Conservation (phyloP, 1,139 yeast species). For the Sugiyamaella paludigena region DNA sequence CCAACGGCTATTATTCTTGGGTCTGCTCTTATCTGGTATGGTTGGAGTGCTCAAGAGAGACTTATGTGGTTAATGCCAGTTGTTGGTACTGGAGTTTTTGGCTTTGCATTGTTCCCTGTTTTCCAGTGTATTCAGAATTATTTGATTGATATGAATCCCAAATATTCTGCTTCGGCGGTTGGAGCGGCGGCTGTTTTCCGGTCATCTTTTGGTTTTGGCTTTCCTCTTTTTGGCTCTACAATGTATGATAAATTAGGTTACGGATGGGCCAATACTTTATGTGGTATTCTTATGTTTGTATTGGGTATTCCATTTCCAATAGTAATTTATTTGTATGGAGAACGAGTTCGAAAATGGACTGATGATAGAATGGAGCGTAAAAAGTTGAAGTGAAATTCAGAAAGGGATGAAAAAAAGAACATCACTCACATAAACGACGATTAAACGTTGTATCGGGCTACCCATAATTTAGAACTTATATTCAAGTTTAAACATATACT, state of each 20-base stretch:
- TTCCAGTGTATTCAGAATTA: slow-evolving; percentile 61
- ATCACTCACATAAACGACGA: too few species aligned
- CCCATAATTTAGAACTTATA: too few species aligned
- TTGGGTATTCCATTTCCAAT: slow-evolving; percentile 66
- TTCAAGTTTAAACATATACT: too few species aligned
- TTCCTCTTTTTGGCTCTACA: slow-evolving; percentile 39
- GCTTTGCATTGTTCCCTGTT: slow-evolving; percentile 56
- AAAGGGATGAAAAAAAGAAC: too few species aligned
- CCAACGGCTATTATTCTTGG: slow-evolving; percentile 50
- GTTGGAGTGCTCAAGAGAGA: slow-evolving; percentile 57
- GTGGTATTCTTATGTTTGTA: slow-evolving; percentile 53
- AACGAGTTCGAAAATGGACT: slow-evolving; percentile 55
- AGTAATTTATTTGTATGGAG: slow-evolving; percentile 56
- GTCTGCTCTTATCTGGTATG: slow-evolving; percentile 57
- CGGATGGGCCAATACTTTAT: slow-evolving; percentile 67
- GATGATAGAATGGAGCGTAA: slow-evolving; percentile 41
- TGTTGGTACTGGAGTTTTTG: slow-evolving; percentile 55
- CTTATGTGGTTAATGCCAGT: slow-evolving; percentile 55
- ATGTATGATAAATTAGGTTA: slow-evolving; percentile 44
- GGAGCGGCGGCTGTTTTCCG: slow-evolving; percentile 65
- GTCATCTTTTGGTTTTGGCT: slow-evolving; percentile 55
- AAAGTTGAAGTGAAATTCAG: not conserved
- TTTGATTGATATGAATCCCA: slow-evolving; percentile 62
- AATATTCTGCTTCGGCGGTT: slow-evolving; percentile 55
- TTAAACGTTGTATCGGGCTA: too few species aligned